These are phyloP conservation scores for Neofusicoccum ribis DNA, from an alignment of 2,329 filamentous ascomycete genomes.

Conservation along the genomic window DNA sequence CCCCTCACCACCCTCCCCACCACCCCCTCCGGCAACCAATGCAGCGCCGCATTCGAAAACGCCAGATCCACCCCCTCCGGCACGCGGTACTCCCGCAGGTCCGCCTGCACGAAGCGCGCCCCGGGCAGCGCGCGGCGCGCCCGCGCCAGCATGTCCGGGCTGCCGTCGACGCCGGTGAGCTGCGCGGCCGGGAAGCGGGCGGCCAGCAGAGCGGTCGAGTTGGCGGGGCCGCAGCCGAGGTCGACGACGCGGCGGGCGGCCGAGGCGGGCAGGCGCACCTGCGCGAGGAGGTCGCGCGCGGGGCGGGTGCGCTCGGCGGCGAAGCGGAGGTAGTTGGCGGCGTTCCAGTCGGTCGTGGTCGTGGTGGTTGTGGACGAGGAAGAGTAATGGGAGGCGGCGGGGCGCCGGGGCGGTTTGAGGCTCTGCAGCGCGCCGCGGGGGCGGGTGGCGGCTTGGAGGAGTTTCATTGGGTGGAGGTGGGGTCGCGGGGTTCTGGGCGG, in stretches of 20 bases:
- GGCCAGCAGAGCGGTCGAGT: slow-evolving; percentile 55
- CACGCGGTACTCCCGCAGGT: slow-evolving; percentile 34
- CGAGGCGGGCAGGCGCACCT: slow-evolving; percentile 41
- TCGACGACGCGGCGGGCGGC: slow-evolving; percentile 49
- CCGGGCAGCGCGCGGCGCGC: slow-evolving; percentile 46
- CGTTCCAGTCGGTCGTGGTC: slow-evolving; percentile 51
- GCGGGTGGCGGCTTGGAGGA: not conserved
- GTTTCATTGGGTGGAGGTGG: not conserved
- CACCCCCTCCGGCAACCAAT: too few relatives aligned
- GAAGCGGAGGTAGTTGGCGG: slow-evolving; percentile 59
- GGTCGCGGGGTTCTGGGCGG: too few relatives aligned
- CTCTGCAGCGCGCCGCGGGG: too few relatives aligned
- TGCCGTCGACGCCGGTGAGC: slow-evolving; percentile 57
- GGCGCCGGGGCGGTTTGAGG: too few relatives aligned
- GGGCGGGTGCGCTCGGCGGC: slow-evolving; percentile 54
- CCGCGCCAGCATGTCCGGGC: slow-evolving; percentile 56
- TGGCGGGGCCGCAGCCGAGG: slow-evolving; percentile 62
- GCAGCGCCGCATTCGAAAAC: slow-evolving; percentile 61
- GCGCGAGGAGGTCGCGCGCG: slow-evolving; percentile 53
- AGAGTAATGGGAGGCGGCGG: too few relatives aligned
- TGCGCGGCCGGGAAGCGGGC: slow-evolving; percentile 49
- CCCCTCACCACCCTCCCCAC: too few relatives aligned
- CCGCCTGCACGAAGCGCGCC: not conserved
- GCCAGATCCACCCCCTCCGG: slow-evolving; percentile 43
- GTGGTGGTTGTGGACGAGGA: not conserved